Evolutionary conservation across 2,329 filamentous ascomycete genomes (phyloP).

Genomic region (Leptographium radiaticola): DNA sequence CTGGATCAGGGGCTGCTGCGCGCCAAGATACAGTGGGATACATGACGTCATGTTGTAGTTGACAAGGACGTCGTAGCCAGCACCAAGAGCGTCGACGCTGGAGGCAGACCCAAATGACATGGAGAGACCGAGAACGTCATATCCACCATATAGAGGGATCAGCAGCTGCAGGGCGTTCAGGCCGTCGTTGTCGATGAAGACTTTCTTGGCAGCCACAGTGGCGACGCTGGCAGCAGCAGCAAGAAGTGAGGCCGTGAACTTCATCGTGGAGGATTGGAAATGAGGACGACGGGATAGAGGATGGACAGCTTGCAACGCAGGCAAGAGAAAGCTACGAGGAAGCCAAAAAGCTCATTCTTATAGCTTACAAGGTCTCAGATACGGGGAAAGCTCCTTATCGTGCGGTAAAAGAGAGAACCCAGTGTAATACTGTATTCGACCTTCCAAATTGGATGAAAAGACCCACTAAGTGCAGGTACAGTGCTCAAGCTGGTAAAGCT

Average conservation of each 20-base stretch:
- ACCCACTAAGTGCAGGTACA: too few relatives aligned
- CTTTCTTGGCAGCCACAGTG: slow-evolving; percentile 2
- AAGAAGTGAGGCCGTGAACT: neutral
- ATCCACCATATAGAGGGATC: slow-evolving; percentile 3
- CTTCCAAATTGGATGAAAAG: too few relatives aligned
- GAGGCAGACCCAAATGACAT: slow-evolving; percentile 6
- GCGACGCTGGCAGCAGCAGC: neutral
- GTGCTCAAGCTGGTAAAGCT: too few relatives aligned
- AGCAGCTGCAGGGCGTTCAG: slow-evolving; percentile 4
- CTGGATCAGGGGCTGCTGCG: slow-evolving; percentile 6
- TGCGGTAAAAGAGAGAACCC: too few relatives aligned
- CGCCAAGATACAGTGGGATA: slow-evolving; percentile 5
- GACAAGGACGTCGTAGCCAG: neutral
- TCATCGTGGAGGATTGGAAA: too few relatives aligned
- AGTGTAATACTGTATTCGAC: too few relatives aligned
- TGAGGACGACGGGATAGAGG: too few relatives aligned
- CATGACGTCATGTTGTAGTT: slow-evolving; percentile 4
- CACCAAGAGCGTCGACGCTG: neutral
- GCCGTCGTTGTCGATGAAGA: slow-evolving; percentile 6
- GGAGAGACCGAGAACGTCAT: slow-evolving; percentile 3
- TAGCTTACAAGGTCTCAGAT: too few relatives aligned
- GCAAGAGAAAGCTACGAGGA: too few relatives aligned
- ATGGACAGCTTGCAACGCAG: too few relatives aligned
- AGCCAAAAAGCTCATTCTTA: too few relatives aligned
- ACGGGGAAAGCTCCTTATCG: too few relatives aligned